Base-by-base conservation (phyloP, 2,329 filamentous ascomycete species). In the Endocalyx cinctus region DNA sequence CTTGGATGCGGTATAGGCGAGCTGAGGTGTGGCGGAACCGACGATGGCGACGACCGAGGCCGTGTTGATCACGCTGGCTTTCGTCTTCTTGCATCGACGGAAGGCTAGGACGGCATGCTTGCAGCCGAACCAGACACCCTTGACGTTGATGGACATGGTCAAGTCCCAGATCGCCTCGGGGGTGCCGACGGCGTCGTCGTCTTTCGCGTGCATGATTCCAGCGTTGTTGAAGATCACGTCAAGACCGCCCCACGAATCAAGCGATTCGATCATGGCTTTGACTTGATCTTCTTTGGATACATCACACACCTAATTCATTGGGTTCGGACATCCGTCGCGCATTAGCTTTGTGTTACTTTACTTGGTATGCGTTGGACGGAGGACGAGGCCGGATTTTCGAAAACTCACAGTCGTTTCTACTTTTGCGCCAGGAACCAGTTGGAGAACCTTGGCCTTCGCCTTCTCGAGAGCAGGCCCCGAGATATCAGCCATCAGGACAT, bases 181-280 rank as follows among this genome's bases (percentile, higher is more conserved):
- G 2, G 88, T 95, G 58, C 83, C 77, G 58, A 94, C 69, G 30
- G 89, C 87, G 60, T 87, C 82, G 54, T 77, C 81, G 59, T 88
- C 84, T 37, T 83, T 72, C 29, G 79, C 81, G 66, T 95, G 89
- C 89, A 96, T 96, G 62, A 96, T 96, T 35, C 89, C 89, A 16
- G 89, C 89, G 60, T 96, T 96, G 78, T 96, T 96, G 79, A 95
- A 96, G 52, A 95, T 86, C 55, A 95, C 71, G 59, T 96, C 89
- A 4, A 92, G 64, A 27, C 89, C 89, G 54, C 89, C 89, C 84
- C 86, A 94, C 37, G 76, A 57, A 61, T 96, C 89, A 37, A 90
- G 66, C 8, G 74, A 65, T 47, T 85, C 82, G 33, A 95, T 71
- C 57, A 84, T 78, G 35, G 79, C 77, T 53, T 87, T 67, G 19